Conservation (phyloP, 208 protist species). For the Acanthamoeba culbertsoni region DNA sequence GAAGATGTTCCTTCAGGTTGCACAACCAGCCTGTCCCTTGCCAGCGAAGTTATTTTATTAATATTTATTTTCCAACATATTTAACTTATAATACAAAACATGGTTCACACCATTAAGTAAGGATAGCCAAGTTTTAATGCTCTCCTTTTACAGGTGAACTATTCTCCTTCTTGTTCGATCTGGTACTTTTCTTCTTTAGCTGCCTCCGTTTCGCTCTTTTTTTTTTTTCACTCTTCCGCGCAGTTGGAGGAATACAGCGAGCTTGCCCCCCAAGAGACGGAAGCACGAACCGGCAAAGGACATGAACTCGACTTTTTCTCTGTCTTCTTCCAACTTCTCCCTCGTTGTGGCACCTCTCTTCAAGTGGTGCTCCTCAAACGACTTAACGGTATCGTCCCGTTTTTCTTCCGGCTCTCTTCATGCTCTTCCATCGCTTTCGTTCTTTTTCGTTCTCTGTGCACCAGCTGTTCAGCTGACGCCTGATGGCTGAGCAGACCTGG, state of each 20-base stretch:
- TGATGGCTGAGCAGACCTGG: no score
- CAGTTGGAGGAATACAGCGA: conserved; percentile 57
- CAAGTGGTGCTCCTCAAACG: conserved; percentile 48
- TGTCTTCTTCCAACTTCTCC: conserved; percentile 49
- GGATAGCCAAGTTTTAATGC: not conserved
- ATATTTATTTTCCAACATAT: not conserved
- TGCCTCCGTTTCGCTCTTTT: not conserved
- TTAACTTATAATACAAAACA: not conserved
- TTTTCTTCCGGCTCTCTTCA: not conserved
- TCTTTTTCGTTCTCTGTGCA: not conserved
- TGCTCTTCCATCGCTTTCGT: not conserved
- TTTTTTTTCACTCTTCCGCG: not conserved
- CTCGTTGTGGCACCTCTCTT: conserved; percentile 7
- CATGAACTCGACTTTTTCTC: conserved; percentile 53
- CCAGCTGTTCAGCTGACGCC: no score
- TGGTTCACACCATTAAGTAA: no score
- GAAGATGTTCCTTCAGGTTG: conserved; percentile 51
- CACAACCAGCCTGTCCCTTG: no score
- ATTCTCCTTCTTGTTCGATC: conserved; percentile 51
- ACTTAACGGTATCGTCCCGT: conserved; percentile 36
- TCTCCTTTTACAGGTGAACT: conserved; percentile 2
- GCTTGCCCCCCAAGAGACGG: not conserved
- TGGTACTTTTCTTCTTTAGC: not conserved
- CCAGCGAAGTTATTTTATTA: not conserved
- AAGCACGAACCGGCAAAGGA: not conserved